Percentiles rank a stretch among this genome's conserved stretches.
These are phyloP conservation scores for Populus hybrid DNA, from an alignment of 441 rosid genomes.

Conservation along the genomic window DNA sequence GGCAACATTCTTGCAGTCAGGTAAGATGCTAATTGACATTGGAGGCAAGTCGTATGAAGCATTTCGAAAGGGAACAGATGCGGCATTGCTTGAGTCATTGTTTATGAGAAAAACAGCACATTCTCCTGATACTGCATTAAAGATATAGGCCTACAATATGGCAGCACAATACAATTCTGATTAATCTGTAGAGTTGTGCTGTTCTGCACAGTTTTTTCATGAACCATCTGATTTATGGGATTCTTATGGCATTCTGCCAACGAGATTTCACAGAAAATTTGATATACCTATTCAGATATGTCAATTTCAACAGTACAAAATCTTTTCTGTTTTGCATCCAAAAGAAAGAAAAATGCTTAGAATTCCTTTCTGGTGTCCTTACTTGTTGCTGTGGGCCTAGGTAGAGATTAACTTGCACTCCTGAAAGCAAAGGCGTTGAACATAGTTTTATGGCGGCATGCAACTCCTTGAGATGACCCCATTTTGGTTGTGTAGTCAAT, in stretches of 20 bases:
- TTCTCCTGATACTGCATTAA: slow-evolving; percentile 37
- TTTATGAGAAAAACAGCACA: slow-evolving; percentile 79
- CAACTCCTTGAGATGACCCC: slow-evolving; percentile 77
- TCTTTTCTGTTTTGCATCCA: not conserved
- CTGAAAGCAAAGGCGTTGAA: slow-evolving; percentile 55
- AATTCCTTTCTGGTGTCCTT: slow-evolving; percentile 15
- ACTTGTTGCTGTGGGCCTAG: slow-evolving; percentile 58
- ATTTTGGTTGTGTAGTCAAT: slow-evolving; percentile 67
- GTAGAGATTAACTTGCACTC: slow-evolving; percentile 24
- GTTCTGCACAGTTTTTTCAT: not conserved
- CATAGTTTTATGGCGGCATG: slow-evolving; percentile 63
- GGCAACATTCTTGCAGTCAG: slow-evolving; percentile 67
- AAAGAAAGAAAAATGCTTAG: not conserved
- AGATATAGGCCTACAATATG: slow-evolving; percentile 56
- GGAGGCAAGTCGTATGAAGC: slow-evolving; percentile 47
- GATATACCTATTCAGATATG: not conserved
- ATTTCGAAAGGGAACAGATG: slow-evolving; percentile 46
- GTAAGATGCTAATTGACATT: slow-evolving; percentile 64
- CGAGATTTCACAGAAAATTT: not conserved
- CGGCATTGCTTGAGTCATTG: slow-evolving; percentile 24
- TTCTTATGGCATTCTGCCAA: not conserved
- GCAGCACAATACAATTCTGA: not conserved
- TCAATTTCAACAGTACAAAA: not conserved
- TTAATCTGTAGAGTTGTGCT: not conserved
- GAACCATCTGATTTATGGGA: not conserved